phyloP scores from a whole-genome alignment of 441 rosid genomes.

The Breynia disticha region DNA sequence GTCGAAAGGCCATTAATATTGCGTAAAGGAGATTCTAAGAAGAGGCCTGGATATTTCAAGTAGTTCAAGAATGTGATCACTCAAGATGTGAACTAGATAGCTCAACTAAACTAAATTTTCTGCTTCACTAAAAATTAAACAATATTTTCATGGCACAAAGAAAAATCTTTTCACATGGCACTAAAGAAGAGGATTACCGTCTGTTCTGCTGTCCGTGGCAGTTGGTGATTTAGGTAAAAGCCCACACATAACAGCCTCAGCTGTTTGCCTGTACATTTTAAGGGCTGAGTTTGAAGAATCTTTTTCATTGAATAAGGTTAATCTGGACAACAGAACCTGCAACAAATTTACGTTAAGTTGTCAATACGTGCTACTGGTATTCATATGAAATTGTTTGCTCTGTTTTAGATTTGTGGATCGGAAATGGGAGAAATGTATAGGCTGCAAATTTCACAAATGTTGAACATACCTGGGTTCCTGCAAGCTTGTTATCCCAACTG shows the following conservation, averaged over 20 bases:
- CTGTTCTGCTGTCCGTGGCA: constrained; percentile 74
- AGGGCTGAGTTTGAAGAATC: constrained; percentile 57
- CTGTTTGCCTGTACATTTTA: constrained; percentile 56
- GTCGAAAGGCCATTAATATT: constrained; percentile 9
- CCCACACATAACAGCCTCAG: constrained; percentile 90
- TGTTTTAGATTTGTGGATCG: no score
- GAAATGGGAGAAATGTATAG: no score
- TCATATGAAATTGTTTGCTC: no score
- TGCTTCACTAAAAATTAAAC: no score
- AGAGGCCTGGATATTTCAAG: no score
- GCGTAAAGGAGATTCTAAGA: background rate
- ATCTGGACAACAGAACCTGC: constrained; percentile 78
- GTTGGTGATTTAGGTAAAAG: constrained; percentile 85
- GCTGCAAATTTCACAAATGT: no score
- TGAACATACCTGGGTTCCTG: constrained; percentile 70
- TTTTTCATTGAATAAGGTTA: constrained; percentile 59
- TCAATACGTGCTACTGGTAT: no score
- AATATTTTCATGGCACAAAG: no score
- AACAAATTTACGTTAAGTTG: constrained; percentile 11
- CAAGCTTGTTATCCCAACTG: constrained; percentile 94
- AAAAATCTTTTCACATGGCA: background rate
- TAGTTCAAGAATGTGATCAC: no score
- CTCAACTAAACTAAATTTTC: no score
- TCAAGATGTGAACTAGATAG: no score
- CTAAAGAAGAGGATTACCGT: constrained; percentile 32